phyloP scores from a whole-genome alignment of 116 monocot genomes.

The Posidonia oceanica region DNA sequence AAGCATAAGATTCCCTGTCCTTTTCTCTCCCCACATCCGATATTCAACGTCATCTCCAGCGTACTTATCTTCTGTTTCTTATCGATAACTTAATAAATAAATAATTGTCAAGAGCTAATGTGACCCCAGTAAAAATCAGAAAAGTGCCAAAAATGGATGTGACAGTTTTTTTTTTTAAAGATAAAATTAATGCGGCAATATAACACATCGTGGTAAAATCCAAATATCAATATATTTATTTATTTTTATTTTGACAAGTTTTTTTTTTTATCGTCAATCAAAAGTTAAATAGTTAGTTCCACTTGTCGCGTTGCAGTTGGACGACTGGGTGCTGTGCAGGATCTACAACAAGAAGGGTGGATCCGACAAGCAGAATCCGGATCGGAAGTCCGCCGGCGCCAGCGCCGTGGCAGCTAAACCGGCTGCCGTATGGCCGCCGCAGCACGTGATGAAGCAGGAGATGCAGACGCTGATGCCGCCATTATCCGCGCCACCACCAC shows the following conservation, averaged over 20 bases:
- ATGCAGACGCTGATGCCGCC: neutral
- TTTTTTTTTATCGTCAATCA: neutral
- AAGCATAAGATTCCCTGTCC: neutral
- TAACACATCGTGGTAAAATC: neutral
- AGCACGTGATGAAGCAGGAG: neutral
- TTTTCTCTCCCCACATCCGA: too few species aligned
- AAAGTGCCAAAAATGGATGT: too few species aligned
- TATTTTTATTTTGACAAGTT: too few species aligned
- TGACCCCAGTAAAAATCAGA: too few species aligned
- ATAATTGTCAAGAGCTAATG: too few species aligned
- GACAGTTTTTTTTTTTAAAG: neutral
- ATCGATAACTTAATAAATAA: too few species aligned
- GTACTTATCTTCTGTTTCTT: too few species aligned
- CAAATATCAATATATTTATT: neutral
- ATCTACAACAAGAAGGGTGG: conserved; percentile 74
- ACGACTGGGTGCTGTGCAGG: conserved; percentile 79
- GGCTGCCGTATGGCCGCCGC: conserved; percentile 7
- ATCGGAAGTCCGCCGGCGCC: conserved; percentile 3
- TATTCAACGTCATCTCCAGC: too few species aligned
- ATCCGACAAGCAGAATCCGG: conserved; percentile 18
- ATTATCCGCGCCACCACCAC: neutral
- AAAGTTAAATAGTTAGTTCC: neutral
- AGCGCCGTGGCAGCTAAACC: neutral
- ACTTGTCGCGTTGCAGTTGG: conserved; percentile 39
- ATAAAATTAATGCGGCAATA: too few species aligned